Evolutionary conservation across 495 filamentous ascomycete genomes (phyloP), one percentile per base, ranked within the genome.

Genomic region (Aspergillus carlsbadensis): DNA sequence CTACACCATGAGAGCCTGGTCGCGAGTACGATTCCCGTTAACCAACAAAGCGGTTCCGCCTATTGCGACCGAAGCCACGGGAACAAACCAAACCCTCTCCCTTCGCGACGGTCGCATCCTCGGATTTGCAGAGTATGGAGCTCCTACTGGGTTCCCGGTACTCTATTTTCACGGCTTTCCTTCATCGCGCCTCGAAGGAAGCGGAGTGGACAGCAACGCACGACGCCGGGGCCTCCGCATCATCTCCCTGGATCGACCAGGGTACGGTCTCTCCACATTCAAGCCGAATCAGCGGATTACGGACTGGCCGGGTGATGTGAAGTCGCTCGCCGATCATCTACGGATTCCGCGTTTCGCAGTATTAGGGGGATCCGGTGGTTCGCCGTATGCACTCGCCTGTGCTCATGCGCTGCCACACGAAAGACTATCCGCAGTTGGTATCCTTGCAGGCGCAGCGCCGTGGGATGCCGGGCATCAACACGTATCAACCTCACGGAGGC

Each of bases 141-240:
- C 50, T n/a, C 57, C 67, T 3, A 60, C 45, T 7, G 67, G 60
- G n/a, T 52, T 56, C 11, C 68, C 66, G 4, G 48, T 70, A 0
- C 48, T 81, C 44, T 80, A 65, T 62, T 70, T 79, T 51, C 78
- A 81, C 59, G 74, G 78, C 20, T 71, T 63, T 37, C 76, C 77
- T 1, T 62, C 62, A 6, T 78, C 71, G 1, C 77, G 73, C 26
- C 64, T 74, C 10, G 76, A 80, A 61, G 74, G 58, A n/a, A 50
- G 53, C 7, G 59, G 24, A 13, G 45, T 68, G 11, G 60, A 73
- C 53, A 45, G 63, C 13, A 37, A 54, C 8, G 69, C 70, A 6
- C 52, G 52, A 10, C 63, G 51, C 3, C 67, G 61, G n/a, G 50
- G 55, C 3, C 50, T 76, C 17, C 71, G 73, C 51, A 36, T 81